Percentiles rank a stretch among this genome's conserved stretches.
Conservation (phyloP, 371 early-diverging fungal species). For the Mycotypha africana region DNA sequence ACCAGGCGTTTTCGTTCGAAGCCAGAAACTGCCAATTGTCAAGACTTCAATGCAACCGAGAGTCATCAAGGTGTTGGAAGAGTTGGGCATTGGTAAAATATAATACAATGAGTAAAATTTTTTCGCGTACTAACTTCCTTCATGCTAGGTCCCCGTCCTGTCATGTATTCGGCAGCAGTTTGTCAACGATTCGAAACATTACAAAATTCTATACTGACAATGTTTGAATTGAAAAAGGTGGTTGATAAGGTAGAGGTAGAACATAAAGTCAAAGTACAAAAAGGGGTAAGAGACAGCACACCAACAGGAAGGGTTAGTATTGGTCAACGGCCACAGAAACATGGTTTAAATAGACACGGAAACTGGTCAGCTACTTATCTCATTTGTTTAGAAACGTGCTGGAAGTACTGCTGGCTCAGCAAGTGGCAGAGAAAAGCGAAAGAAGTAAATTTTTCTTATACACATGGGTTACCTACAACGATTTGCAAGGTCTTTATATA, state of each 20-base stretch:
- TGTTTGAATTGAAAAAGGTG: slow-evolving; percentile 78
- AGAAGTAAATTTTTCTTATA: too few species aligned
- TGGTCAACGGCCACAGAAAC: background rate
- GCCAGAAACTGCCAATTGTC: slow-evolving; percentile 61
- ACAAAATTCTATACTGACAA: slow-evolving; percentile 58
- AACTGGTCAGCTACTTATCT: too few species aligned
- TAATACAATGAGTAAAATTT: too few species aligned
- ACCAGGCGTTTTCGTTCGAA: slow-evolving; percentile 73
- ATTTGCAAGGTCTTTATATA: too few species aligned
- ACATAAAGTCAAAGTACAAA: slow-evolving; percentile 53
- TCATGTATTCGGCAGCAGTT: slow-evolving; percentile 75
- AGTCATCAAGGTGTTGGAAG: slow-evolving; percentile 62
- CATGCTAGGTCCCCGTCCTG: slow-evolving; percentile 54
- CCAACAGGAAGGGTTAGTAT: slow-evolving; percentile 9
- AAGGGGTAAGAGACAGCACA: slow-evolving; percentile 26
- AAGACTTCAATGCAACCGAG: slow-evolving; percentile 62
- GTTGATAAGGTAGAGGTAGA: slow-evolving; percentile 79
- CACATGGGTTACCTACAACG: too few species aligned
- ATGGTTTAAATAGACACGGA: too few species aligned
- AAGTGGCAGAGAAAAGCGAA: too few species aligned
- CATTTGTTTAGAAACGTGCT: slow-evolving; percentile 28
- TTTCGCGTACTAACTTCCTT: too few species aligned
- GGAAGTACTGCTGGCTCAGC: slow-evolving; percentile 21
- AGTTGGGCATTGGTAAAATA: slow-evolving; percentile 52
- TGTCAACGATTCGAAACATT: slow-evolving; percentile 73